Evolutionary conservation across 2,329 filamentous ascomycete genomes (phyloP).

Genomic region (Sarocladium kiliense): DNA sequence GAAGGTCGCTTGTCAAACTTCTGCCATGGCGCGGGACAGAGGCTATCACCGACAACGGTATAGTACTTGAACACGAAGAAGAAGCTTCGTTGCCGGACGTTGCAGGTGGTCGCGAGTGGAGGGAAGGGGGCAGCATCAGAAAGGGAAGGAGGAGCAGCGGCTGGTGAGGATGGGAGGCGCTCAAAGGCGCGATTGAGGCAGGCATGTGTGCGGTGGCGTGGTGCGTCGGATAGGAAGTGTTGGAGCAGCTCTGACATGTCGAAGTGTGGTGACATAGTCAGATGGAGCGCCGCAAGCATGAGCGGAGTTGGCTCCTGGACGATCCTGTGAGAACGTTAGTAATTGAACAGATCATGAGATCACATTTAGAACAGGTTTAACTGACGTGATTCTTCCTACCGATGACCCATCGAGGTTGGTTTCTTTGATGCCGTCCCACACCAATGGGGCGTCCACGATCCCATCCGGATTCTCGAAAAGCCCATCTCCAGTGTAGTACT

Average conservation of each 20-base stretch:
- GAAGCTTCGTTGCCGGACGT: slow-evolving; percentile 49
- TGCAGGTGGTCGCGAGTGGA: slow-evolving; percentile 1
- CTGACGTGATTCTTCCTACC: slow-evolving; percentile 52
- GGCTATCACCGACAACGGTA: slow-evolving; percentile 51
- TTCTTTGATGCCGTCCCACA: slow-evolving; percentile 35
- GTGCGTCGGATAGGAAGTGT: slow-evolving; percentile 45
- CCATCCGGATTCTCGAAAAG: slow-evolving; percentile 20
- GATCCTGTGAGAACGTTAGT: slow-evolving; percentile 33
- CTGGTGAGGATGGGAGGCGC: slow-evolving; percentile 10
- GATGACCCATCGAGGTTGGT: slow-evolving; percentile 33
- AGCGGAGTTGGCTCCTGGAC: slow-evolving; percentile 57
- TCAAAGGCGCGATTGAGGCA: slow-evolving; percentile 47
- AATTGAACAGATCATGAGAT: background rate
- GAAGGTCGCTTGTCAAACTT: slow-evolving; percentile 42
- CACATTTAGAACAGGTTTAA: slow-evolving; percentile 16
- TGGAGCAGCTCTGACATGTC: slow-evolving; percentile 58
- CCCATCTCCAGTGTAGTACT: slow-evolving; percentile 19
- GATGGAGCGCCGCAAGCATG: slow-evolving; percentile 53
- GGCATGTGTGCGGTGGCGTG: slow-evolving; percentile 36
- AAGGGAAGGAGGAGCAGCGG: slow-evolving; percentile 12
- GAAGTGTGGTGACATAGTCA: slow-evolving; percentile 52
- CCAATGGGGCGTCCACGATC: slow-evolving; percentile 32
- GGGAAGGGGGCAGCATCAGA: slow-evolving; percentile 27
- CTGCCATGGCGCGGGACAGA: slow-evolving; percentile 57
- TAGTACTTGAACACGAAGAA: slow-evolving; percentile 63